Evolutionary conservation across 1,139 yeast species (phyloP).

Genomic region (Petasospora fabianii): DNA sequence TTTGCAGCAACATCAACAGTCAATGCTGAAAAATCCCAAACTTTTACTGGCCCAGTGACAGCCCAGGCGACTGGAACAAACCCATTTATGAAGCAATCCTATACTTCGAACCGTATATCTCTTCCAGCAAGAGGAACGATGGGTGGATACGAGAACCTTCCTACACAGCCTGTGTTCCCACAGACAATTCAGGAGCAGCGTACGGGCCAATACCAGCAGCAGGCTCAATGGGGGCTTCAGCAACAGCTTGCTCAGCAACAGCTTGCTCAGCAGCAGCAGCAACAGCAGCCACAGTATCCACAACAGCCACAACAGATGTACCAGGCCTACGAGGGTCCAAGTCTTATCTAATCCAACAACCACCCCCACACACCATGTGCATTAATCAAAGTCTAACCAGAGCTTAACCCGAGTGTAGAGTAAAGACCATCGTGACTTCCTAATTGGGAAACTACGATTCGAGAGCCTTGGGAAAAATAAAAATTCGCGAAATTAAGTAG

Average conservation of each 20-base stretch:
- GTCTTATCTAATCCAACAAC: constrained; percentile 21
- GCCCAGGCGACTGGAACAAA: constrained; percentile 29
- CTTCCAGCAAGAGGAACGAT: constrained; percentile 51
- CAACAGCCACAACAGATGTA: constrained; percentile 16
- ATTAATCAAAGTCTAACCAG: not conserved
- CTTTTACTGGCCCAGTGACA: constrained; percentile 17
- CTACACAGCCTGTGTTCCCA: constrained; percentile 64
- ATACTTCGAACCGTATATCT: constrained; percentile 24
- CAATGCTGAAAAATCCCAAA: not conserved
- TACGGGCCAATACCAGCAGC: constrained; percentile 27
- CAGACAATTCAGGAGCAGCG: constrained; percentile 44
- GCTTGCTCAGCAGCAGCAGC: constrained; percentile 14
- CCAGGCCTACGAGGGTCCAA: constrained; percentile 25
- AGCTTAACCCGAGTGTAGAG: not conserved
- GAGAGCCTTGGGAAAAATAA: constrained; percentile 15
- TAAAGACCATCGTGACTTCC: not conserved
- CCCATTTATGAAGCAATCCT: constrained; percentile 28
- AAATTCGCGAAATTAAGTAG: no score
- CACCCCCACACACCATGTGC: no score
- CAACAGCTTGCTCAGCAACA: constrained; percentile 14
- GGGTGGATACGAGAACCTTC: constrained; percentile 61
- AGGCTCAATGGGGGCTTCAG: constrained; percentile 27
- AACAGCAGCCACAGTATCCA: constrained; percentile 19
- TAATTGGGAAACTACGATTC: not conserved
- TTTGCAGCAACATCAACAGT: constrained; percentile 19